Evolutionary conservation across 192 early-diverging fungal genomes (phyloP), one percentile per base, ranked within the genome.

Genomic region (Chytriomyces confervae): DNA sequence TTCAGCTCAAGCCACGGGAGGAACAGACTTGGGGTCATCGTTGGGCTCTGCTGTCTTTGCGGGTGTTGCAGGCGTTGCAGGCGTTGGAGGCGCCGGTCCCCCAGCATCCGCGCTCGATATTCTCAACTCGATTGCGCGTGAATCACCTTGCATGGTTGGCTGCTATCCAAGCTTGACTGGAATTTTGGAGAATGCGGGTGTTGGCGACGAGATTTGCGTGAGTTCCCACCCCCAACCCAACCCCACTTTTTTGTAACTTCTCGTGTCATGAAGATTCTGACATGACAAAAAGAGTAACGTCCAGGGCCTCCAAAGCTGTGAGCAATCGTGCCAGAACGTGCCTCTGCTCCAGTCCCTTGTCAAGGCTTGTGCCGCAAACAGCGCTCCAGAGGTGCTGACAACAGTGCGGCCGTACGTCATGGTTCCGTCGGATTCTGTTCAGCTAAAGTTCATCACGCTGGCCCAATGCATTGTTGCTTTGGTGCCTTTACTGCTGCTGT

Each of bases 131-230:
- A 20, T 20, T 20, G 16, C 20, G 53, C 53, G 53, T 20, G 53
- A 13, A 20, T 57, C 53, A n/a, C 53, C 53, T 3, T 57, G 53
- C 53, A 13, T 57, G 16, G 20, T 57, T 57, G 13, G 16, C 53
- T 57, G 53, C 5, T 57, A n/a, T 57, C 53, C 53, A 20, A 57
- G 53, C 20, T 20, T 57, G 53, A 3, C 13, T 13, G 53, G 53
- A 57, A 57, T 57, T 5, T 20, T 57, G 20, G 20, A 13, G 20
- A 57, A 57, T 20, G 53, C 53, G 13, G 53, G 16, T n/a, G 20
- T 57, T n/a, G 53, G 53, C 53, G 53, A 57, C 53, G 16, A 57
- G 53, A 57, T 57, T 20, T 57, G 53, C 53, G 53, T 57, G 20
- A 13, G 53, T 57, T 57, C 53, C 53, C 20, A 13, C 16, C 51